These are phyloP conservation scores for Ceratocystis harringtonii DNA, from an alignment of 2,329 filamentous ascomycete species.

Conservation along the genomic window DNA sequence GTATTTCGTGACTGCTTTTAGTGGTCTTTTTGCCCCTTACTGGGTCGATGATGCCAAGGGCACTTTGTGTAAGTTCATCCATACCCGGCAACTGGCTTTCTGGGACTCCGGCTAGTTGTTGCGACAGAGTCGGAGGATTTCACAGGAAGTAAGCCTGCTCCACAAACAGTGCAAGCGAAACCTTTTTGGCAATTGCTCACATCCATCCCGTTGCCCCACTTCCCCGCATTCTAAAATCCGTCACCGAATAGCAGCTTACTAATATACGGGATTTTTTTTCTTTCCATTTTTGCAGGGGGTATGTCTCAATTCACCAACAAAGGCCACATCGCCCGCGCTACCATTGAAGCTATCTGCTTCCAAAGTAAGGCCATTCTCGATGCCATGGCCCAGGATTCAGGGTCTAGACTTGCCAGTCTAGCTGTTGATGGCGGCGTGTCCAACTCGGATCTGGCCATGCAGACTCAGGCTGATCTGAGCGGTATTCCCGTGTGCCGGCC, in stretches of 20 bases:
- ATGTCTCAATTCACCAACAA: slow-evolving; percentile 74
- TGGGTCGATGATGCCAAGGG: slow-evolving; percentile 91
- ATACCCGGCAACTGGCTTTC: too few species aligned
- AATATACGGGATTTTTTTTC: slow-evolving; percentile 2
- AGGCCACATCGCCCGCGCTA: slow-evolving; percentile 77
- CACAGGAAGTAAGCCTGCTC: too few species aligned
- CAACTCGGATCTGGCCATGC: slow-evolving; percentile 81
- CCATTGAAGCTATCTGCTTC: slow-evolving; percentile 80
- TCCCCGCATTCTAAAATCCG: slow-evolving; percentile 1
- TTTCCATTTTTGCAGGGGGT: slow-evolving; percentile 40
- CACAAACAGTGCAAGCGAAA: slow-evolving; percentile 6
- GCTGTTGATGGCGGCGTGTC: slow-evolving; percentile 83
- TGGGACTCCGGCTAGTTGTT: too few species aligned
- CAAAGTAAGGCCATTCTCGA: slow-evolving; percentile 85
- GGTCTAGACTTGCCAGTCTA: slow-evolving; percentile 56
- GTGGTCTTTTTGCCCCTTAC: slow-evolving; percentile 79
- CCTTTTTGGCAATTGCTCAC: background rate
- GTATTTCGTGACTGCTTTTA: slow-evolving; percentile 80
- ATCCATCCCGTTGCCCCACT: background rate
- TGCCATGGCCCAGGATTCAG: slow-evolving; percentile 78
- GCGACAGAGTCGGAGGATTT: background rate
- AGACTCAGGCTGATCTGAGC: slow-evolving; percentile 75
- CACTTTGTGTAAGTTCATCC: slow-evolving; percentile 49
- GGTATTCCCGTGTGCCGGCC: slow-evolving; percentile 71
- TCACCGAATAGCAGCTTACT: background rate